Base-by-base conservation (phyloP, 495 filamentous ascomycete genomes). In the Hypoxylon cercidicola region DNA sequence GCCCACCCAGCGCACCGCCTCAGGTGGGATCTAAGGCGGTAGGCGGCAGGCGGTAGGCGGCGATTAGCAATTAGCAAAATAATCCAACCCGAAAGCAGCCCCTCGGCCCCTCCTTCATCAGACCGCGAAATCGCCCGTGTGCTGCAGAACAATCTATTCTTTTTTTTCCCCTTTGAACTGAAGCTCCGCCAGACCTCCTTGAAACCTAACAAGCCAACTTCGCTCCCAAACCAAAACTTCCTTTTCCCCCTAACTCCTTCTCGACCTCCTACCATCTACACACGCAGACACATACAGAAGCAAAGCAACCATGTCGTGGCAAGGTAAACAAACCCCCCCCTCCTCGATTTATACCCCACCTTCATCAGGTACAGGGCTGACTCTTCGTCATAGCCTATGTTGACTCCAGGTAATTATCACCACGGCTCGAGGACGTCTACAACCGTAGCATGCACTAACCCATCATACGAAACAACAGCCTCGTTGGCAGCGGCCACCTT, bases 401-500 rank as follows among this genome's bases (percentile, higher is more conserved):
- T 75, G 80, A 83, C 66, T 57, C 74, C 48, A 83, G 80, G 80
- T 83, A 81, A 60, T 39, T 55, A 68, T 45, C 25, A 18, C 45
- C 60, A 52, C 34, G 44, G 18, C 32, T 37, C 55, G 49, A 35
- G 43, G 43, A 12, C 54, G 32, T 28, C 25, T 34, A 47, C 46
- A 37, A 21, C 23, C 37, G 39, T 13, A 2, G 15, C 6, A 19
- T 30, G 1, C 19, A 58, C 60, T 68, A 43, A 72, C 28, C 57
- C 30, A 16, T 50, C 21, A 15, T 46, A 16, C 49, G 39, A 55
- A 56, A 37, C 52, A 32, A 60, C 53, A 93, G 93, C 86, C 86
- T 98, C 66, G 85, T 98, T 72, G 91, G 85, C 79, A 88, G 84
- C 66, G 88, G 88, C 70, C 89, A 95, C 76, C 79, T 97, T 77